Evolutionary conservation across 2,329 filamentous ascomycete genomes (phyloP).

Genomic region (Aspergillus neotritici): DNA sequence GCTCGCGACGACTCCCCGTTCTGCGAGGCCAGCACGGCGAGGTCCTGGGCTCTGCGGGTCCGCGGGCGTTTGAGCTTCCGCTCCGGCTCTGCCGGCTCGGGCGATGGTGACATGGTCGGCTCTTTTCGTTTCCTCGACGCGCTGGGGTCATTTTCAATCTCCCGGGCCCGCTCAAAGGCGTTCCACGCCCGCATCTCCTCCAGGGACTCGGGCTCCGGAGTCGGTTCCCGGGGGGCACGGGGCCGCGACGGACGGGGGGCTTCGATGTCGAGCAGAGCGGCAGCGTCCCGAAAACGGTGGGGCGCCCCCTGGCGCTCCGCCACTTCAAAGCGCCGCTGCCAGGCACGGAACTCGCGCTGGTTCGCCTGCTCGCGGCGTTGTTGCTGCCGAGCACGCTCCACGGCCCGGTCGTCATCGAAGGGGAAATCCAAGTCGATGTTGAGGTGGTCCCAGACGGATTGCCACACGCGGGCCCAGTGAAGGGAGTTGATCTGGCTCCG

Average conservation of each 20-base stretch:
- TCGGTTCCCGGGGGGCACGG: conserved; percentile 32
- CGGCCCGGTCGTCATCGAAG: conserved; percentile 66
- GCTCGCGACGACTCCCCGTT: conserved; percentile 37
- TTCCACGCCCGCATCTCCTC: conserved; percentile 87
- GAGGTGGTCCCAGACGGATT: conserved; percentile 74
- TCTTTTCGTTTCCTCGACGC: conserved; percentile 48
- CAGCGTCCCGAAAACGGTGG: conserved; percentile 65
- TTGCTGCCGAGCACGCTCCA: conserved; percentile 52
- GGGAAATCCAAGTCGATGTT: conserved; percentile 80
- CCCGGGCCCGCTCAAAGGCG: conserved; percentile 77
- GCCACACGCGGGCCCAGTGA: conserved; percentile 76
- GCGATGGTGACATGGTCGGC: conserved; percentile 71
- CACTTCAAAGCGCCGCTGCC: conserved; percentile 78
- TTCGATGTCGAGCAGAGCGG: conserved; percentile 53
- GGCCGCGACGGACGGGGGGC: conserved; percentile 38
- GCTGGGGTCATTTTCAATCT: conserved; percentile 52
- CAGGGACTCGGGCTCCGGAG: conserved; percentile 61
- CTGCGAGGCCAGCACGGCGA: conserved; percentile 41
- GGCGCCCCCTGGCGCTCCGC: conserved; percentile 72
- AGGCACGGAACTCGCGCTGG: conserved; percentile 59
- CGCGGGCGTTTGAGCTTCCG: conserved; percentile 83
- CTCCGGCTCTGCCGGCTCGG: conserved; percentile 62
- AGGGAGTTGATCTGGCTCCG: conserved; percentile 43
- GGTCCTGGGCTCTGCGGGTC: conserved; percentile 61
- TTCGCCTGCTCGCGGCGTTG: conserved; percentile 45